Base-by-base conservation (phyloP, 306 rosid species). In the Macrotyloma uniflorum region DNA sequence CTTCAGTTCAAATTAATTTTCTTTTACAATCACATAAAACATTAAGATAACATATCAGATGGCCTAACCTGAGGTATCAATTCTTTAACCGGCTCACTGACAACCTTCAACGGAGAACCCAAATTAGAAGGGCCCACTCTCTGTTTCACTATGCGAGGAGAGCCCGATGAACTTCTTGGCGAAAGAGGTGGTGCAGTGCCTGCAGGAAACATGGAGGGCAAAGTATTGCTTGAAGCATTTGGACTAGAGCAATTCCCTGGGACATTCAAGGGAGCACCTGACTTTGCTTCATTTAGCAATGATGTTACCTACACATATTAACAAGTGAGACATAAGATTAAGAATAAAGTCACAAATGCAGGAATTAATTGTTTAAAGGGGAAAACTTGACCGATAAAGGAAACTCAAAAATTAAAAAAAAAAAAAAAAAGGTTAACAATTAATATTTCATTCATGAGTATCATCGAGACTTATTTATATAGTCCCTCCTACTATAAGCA, bases 191-290 rank as follows among this genome's bases (percentile, higher is more conserved):
- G 99, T 30, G 96, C 99, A 85, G 96, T 93, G 75, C 99, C 99
- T 0, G 99, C 99, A 35, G 98, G 98, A 90, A 96, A 96, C 96
- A 96, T 91, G 70, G 99, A 96, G 45, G 99, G 99, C 88, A 96
- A 82, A 32, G 98, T 77, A 86, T 77, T 91, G 93, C 85, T 84
- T 3, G 85, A 59, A 75, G 97, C 93, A 90, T 88, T 97, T 22
- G 99, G 99, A 89, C 99, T 96, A 36, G 98, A 91, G 83, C 94
- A 88, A 70, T 85, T 91, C 23, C 97, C 99, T 5, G 95, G 93
- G 28, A 91, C 98, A 87, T 87, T 96, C 87, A 96, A 87, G 47
- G 99, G 96, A 80, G 67, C 90, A 23, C 98, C 97, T 0, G 97
- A 88, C 84, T 96, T 96, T 57, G 96, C 99, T 81, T 96, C 99